Percentiles rank a stretch among this genome's conserved stretches.
These are phyloP conservation scores for Dictyostelium firmibasis DNA, from an alignment of 78 protist species.

Conservation along the genomic window DNA sequence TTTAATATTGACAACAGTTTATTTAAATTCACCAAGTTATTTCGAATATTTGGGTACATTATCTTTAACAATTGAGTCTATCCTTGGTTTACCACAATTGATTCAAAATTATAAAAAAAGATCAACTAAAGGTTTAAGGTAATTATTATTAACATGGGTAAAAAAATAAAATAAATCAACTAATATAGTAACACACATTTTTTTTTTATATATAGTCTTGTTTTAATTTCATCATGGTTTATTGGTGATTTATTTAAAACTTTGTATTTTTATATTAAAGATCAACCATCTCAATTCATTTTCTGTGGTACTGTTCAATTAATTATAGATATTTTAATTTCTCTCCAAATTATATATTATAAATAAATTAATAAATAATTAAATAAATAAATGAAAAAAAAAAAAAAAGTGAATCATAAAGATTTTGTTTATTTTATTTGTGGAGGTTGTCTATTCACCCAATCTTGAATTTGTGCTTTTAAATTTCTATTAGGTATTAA, in stretches of 20 bases:
- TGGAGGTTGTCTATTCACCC: neutral
- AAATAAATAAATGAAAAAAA: neutral
- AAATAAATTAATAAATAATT: neutral
- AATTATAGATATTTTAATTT: conserved; percentile 56
- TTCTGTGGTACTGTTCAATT: conserved; percentile 81
- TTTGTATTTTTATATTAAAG: conserved; percentile 54
- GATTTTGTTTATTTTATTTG: neutral
- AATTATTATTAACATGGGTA: neutral
- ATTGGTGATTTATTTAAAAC: conserved; percentile 83
- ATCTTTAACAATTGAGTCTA: conserved; percentile 74
- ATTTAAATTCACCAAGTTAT: conserved; percentile 3
- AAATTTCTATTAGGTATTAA: conserved; percentile 77
- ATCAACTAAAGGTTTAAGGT: conserved; percentile 81
- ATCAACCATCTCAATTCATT: conserved; percentile 79
- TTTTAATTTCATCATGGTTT: conserved; percentile 81
- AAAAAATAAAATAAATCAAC: neutral
- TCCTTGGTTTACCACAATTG: conserved; percentile 84
- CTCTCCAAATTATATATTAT: conserved; percentile 21
- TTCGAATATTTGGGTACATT: conserved; percentile 77
- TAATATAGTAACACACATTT: neutral
- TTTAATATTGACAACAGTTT: neutral
- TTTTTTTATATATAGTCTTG: conserved; percentile 9
- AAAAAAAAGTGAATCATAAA: neutral
- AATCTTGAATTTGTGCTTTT: conserved; percentile 47
- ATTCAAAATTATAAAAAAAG: conserved; percentile 70